Conservation (phyloP, 352 stramenopile species). For the Salisapilia sapeloensis region DNA sequence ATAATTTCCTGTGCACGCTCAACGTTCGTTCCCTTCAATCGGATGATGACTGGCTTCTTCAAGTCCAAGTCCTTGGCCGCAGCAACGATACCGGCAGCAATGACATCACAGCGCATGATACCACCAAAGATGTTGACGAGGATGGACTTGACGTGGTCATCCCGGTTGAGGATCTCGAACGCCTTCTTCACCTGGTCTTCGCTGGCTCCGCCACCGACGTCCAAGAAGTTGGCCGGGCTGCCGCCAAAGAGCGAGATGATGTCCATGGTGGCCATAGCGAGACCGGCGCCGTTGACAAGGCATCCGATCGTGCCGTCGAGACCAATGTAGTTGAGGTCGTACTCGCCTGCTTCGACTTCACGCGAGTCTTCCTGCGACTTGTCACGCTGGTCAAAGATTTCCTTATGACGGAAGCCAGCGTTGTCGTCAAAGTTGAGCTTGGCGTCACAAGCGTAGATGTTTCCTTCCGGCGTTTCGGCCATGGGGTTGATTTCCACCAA, state of each 20-base stretch:
- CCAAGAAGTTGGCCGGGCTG: conserved; percentile 96
- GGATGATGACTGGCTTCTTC: conserved; percentile 96
- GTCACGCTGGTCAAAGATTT: conserved; percentile 83
- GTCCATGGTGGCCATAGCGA: conserved; percentile 99
- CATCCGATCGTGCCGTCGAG: conserved; percentile 98
- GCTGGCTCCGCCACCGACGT: conserved; percentile 92
- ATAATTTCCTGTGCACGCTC: conserved; percentile 90
- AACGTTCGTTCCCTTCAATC: conserved; percentile 96
- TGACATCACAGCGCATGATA: conserved; percentile 98
- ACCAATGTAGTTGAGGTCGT: conserved; percentile 99
- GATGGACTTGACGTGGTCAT: conserved; percentile 94
- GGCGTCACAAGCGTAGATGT: conserved; percentile 93
- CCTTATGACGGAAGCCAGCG: conserved; percentile 92
- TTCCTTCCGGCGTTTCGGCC: conserved; percentile 89
- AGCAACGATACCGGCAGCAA: conserved; percentile 92
- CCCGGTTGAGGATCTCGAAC: conserved; percentile 74
- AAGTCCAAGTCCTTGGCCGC: conserved; percentile 92
- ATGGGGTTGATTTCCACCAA: conserved; percentile 98
- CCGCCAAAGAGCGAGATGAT: conserved; percentile 98
- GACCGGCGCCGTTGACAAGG: conserved; percentile 97
- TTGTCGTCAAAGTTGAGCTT: conserved; percentile 99
- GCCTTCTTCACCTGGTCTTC: conserved; percentile 83
- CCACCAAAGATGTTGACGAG: conserved; percentile 99
- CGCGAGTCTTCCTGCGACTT: conserved; percentile 90
- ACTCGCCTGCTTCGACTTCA: conserved; percentile 87